Evolutionary conservation across 1,284 basidiomycete genomes (phyloP), one percentile per base, ranked within the genome.

Genomic region (Irpex sp.): DNA sequence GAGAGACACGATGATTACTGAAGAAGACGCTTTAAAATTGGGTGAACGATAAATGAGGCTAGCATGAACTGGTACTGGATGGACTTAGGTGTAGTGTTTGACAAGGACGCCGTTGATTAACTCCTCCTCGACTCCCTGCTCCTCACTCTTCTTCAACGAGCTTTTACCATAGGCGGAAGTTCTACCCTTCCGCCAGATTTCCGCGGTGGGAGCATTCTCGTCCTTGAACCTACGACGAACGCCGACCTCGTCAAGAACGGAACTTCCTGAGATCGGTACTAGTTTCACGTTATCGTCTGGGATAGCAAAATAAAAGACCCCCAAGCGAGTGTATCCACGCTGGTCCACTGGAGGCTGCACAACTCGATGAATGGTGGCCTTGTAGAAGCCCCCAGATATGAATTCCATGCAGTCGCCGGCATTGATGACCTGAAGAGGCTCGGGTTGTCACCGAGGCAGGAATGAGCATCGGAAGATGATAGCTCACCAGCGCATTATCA

Each of bases 401-500:
- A 81, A 80, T 61, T 76, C 75, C 43, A 79, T 70, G 0, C 75
- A 72, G 63, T 81, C 81, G 50, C 80, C 79, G 17, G 75, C 75
- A 66, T 81, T 82, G 64, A 81, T 69, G 13, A 77, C 70, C 75
- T 77, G 51, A 8, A 0, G 1, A 26, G 11, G 9, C n/a, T 26
- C 26, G 26, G 26, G 26, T 26, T 6, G 43, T 35, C 33, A 17
- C 17, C 33, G 19, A 53, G 53, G 21, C 19, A 31, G 15, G 19
- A 39, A 5, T 7, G 31, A 2, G 13, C 31, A 39, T 33, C 7
- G 15, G 17, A 60, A 5, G 56, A 54, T 6, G 9, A 49, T 35
- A n/a, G 61, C 77, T 62, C 65, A 86, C 85, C 51, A 88, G 71
- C 1, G 83, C 84, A 64, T 87, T 86, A 2, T 84, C 81, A 31